Base-by-base conservation (phyloP, 2,329 filamentous ascomycete genomes). In the Diaporthe velutina region DNA sequence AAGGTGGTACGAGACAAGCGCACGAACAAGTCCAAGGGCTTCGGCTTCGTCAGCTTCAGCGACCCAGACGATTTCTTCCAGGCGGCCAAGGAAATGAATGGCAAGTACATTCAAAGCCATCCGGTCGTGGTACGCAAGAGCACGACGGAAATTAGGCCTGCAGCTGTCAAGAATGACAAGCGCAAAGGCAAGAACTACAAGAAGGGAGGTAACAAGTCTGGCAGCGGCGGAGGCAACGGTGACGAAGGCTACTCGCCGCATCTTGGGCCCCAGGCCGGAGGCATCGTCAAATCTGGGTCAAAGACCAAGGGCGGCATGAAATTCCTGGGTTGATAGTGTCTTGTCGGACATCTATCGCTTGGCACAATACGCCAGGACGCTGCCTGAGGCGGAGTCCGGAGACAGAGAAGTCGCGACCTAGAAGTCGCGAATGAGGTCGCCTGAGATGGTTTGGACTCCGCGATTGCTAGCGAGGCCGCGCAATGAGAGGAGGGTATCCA, bases 91-190 rank as follows among this genome's bases (percentile, higher is more conserved):
- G 96, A 98, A 86, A 98, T 98, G 97, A 94, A 98, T 81, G 96
- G 96, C 79, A 98, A 99, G 86, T 99, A 99, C 85, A 98, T 99
- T 82, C 96, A 98, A 80, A 98, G 95, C 83, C 97, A 98, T 83
- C 97, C 97, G 0, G 94, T 98, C 38, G 87, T 94, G 35, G 90
- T 98, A 78, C 93, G 94, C 83, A 94, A 97, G 83, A 95, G 94
- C 78, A 98, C 93, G 78, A 98, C 96, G 8, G 96, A 98, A 83
- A 95, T 99, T 83, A 95, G 94, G 82, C 91, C 95, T 6, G 88
- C 92, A 17, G 89, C 88, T n/a, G 89, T 91, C 78, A 92, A 91
- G 80, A 93, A 93, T 74, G 89, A 91, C 68, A 87, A 88, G 74
- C 82, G 82, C 60, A 86, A 86, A 74, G 89, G 89, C 74, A 89